A percentile compares a stretch with the other conserved stretches of the same genome.
phyloP scores from a whole-genome alignment of 805 yeast genomes.

The Ascoidea tarda region DNA sequence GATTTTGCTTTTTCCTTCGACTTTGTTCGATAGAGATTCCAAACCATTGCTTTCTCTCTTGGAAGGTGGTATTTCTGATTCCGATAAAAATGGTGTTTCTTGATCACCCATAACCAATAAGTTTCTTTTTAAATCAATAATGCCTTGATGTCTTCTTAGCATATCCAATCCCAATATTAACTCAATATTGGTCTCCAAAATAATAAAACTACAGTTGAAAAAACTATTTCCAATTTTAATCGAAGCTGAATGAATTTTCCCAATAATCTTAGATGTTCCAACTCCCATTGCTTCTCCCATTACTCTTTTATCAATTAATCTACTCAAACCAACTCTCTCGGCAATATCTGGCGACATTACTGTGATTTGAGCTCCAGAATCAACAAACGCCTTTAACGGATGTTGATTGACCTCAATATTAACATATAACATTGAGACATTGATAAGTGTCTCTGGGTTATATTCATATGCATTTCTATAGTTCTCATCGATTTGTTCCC shows the following conservation, averaged over 20 bases:
- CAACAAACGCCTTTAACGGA: constrained; percentile 85
- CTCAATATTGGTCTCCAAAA: constrained; percentile 60
- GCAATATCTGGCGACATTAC: constrained; percentile 72
- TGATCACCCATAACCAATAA: constrained; percentile 58
- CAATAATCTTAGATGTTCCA: constrained; percentile 66
- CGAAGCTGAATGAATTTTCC: constrained; percentile 82
- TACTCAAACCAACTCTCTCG: constrained; percentile 50
- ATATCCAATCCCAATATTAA: constrained; percentile 80
- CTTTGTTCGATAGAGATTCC: constrained; percentile 3
- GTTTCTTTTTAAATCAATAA: constrained; percentile 57
- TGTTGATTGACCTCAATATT: constrained; percentile 65
- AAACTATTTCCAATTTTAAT: constrained; percentile 55
- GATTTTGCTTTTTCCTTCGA: constrained; percentile 9
- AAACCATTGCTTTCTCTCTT: constrained; percentile 7
- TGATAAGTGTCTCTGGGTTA: constrained; percentile 80
- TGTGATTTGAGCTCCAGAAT: constrained; percentile 90
- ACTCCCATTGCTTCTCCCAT: constrained; percentile 83
- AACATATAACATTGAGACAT: constrained; percentile 75
- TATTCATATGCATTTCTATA: constrained; percentile 68
- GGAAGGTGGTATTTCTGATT: constrained; percentile 46
- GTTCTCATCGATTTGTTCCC: constrained; percentile 68
- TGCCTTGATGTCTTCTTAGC: constrained; percentile 79
- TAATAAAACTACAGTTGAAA: constrained; percentile 57
- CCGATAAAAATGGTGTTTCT: constrained; percentile 59
- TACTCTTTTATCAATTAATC: constrained; percentile 68